Base-by-base conservation (phyloP, 2,329 filamentous ascomycete genomes). In the Talaromyces sp. region DNA sequence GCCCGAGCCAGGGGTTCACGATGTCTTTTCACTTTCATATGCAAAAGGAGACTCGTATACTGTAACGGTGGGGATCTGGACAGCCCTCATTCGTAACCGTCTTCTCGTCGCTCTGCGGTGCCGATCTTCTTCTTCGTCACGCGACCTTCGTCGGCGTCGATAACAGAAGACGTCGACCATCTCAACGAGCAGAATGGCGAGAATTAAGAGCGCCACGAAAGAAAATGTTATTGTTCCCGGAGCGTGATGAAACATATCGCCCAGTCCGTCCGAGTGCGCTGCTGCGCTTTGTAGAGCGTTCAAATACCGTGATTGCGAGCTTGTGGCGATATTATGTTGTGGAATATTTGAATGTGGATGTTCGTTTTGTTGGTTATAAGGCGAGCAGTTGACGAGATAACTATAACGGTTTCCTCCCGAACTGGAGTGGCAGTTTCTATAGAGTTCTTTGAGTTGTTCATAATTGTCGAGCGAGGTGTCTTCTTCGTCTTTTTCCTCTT, bases 361-460 rank as follows among this genome's bases (percentile, higher is more conserved):
- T 45, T 52, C 19, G 15, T 65, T 22, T 45, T 49, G 49, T 45
- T 27, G 37, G 13, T 59, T 60, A 17, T 58, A 27, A 1, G 54
- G 45, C 8, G 60, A 63, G 47, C 61, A 62, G 27, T 66, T 39
- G 47, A 66, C 27, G 31, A 66, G 64, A 45, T 66, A 57, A 15
- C 61, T 62, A 43, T 63, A 66, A 10, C 61, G 61, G 56, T 58
- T 66, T 19, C 19, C 49, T 3, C 27, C 56, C 4, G 45, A 37
- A 31, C 61, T 66, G 47, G 62, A 35, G 22, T 66, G 61, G n/a
- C 64, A 66, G n/a, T 63, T 62, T n/a, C 61, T 33, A 47, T 63
- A 66, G 7, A 66, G 54, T 27, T 52, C 59, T 47, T 62, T 43
- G 64, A 62, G 43, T 39, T 60, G 41, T 41, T 60, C 61, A 17